phyloP scores from a whole-genome alignment of 1,139 yeast genomes.

The Hyphopichia wangnamkhiaoensis region DNA sequence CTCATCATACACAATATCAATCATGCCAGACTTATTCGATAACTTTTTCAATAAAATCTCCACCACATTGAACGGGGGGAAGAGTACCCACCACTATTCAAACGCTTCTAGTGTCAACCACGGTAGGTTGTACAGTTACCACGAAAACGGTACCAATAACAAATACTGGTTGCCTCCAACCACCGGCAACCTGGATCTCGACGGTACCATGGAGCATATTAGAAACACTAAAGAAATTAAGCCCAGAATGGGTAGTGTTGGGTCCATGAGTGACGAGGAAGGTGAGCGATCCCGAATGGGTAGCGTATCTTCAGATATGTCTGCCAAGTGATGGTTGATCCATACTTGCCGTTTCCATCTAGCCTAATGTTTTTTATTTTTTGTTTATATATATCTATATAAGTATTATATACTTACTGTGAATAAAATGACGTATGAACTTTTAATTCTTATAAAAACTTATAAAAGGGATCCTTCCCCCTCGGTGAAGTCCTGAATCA shows the following conservation, averaged over 20 bases:
- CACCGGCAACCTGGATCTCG: too few species aligned
- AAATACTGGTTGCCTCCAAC: conserved; percentile 40
- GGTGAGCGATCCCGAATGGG: conserved; percentile 16
- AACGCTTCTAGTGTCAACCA: conserved; percentile 38
- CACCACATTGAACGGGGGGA: conserved; percentile 36
- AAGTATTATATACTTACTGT: conserved; percentile 10
- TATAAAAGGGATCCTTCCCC: neutral
- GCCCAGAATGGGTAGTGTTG: conserved; percentile 23
- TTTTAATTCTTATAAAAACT: conserved; percentile 7
- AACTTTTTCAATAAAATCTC: conserved; percentile 37
- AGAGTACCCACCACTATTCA: conserved; percentile 30
- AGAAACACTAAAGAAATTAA: conserved; percentile 8
- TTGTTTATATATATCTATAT: conserved; percentile 3
- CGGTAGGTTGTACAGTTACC: conserved; percentile 41
- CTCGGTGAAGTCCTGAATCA: conserved; percentile 12
- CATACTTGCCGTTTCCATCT: too few species aligned
- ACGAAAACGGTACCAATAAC: conserved; percentile 37
- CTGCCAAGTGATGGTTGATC: conserved; percentile 9
- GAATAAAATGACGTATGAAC: conserved; percentile 5
- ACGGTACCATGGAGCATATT: conserved; percentile 2
- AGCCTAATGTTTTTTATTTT: too few species aligned
- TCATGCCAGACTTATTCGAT: conserved; percentile 48
- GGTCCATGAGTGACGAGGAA: conserved; percentile 15
- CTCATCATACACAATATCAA: too few species aligned
- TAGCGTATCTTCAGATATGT: conserved; percentile 14